Evolutionary conservation across 257 asterid genomes (phyloP).

Genomic region (Lantana camara): DNA sequence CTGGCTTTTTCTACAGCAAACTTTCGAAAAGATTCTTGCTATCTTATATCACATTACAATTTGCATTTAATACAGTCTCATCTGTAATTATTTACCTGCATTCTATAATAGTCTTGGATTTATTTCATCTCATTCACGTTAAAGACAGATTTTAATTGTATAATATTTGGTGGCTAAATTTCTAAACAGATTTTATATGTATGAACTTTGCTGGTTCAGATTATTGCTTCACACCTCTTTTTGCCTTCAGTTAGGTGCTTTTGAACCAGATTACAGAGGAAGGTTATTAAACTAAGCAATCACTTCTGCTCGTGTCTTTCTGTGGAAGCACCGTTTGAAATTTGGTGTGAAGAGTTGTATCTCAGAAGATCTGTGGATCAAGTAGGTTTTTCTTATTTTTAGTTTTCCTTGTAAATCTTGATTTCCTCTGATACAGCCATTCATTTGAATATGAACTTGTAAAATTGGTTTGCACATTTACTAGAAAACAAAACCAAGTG

Average conservation of each 20-base stretch:
- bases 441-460: too few relatives aligned
- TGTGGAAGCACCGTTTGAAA: not conserved
- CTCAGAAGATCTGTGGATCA: slow-evolving; percentile 6
- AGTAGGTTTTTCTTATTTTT: not conserved
- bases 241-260: not conserved
- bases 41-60: slow-evolving; percentile 4
- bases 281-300: slow-evolving; percentile 4
- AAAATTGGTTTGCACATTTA: too few relatives aligned
- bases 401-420: too few relatives aligned
- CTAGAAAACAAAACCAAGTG: too few relatives aligned
- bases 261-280: not conserved
- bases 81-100: not conserved
- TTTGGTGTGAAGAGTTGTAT: not conserved
- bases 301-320: not conserved
- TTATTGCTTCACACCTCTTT: slow-evolving; percentile 10
- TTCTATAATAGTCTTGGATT: not conserved
- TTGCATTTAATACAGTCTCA: slow-evolving; percentile 13
- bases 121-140: not conserved
- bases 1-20: not conserved
- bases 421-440: too few relatives aligned
- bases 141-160: not conserved
- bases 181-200: too few relatives aligned
- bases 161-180: too few relatives aligned
- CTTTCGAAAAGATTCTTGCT: slow-evolving; percentile 5
- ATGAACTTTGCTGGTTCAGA: too few relatives aligned